Conservation (phyloP, 1,284 basidiomycete genomes). For the Sporisorium iseilematis-ciliati region DNA sequence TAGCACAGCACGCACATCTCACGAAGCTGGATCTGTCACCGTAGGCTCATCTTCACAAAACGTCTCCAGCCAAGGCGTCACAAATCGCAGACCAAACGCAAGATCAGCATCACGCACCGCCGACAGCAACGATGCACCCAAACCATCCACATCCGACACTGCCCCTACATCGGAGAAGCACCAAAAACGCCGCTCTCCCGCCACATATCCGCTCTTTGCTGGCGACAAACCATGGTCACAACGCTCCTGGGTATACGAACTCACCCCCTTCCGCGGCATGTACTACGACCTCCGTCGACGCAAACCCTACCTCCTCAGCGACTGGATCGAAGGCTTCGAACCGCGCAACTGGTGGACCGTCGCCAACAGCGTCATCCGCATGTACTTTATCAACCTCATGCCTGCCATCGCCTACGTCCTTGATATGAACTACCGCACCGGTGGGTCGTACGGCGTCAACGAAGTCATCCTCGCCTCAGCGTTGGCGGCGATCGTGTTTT, state of each 20-base stretch:
- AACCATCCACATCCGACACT: not conserved
- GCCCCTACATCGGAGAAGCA: not conserved
- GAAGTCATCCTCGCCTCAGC: constrained; percentile 75
- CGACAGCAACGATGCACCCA: not conserved
- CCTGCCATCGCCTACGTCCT: constrained; percentile 93
- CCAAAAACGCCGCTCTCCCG: constrained; percentile 9
- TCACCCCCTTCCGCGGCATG: constrained; percentile 79
- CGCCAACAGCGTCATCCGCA: constrained; percentile 53
- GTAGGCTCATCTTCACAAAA: constrained; percentile 24
- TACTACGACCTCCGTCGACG: constrained; percentile 80
- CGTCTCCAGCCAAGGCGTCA: constrained; percentile 18
- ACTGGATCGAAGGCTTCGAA: constrained; percentile 61
- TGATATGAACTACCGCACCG: constrained; percentile 88
- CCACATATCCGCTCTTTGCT: constrained; percentile 38
- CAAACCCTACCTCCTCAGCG: constrained; percentile 76
- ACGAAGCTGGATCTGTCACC: constrained; percentile 28
- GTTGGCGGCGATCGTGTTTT: constrained; percentile 91
- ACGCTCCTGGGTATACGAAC: constrained; percentile 62
- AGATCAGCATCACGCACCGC: constrained; percentile 10
- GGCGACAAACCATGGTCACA: constrained; percentile 66
- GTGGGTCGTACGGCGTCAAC: constrained; percentile 87
- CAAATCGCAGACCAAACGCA: constrained; percentile 14
- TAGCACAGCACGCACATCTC: constrained; percentile 26
- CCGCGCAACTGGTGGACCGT: constrained; percentile 59
- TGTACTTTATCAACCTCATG: constrained; percentile 74